Base-by-base conservation (phyloP, 129 eudicot species). In the Escallonia rubra region DNA sequence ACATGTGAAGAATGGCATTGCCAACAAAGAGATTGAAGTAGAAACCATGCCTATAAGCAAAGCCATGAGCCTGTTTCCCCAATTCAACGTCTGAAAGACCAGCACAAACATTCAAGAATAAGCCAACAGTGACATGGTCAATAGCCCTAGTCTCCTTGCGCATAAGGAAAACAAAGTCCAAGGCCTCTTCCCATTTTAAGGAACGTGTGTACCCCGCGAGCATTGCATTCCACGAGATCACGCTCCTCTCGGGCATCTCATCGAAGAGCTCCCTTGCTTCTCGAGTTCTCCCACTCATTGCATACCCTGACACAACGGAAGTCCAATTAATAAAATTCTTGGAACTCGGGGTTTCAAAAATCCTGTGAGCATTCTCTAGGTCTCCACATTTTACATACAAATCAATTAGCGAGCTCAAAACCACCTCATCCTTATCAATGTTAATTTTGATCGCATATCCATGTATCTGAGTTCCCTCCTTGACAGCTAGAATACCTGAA, bases 141-240 rank as follows among this genome's bases (percentile, higher is more conserved):
- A 82, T 63, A 10, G 49, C 59, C 3, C 45, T 55, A 62, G 72
- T 74, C 13, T 75, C 78, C 50, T 64, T 72, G 10, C 64, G 43
- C 75, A 87, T 76, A 48, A 79, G 58, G 57, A 68, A 46, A 49
- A 84, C 43, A 43, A 92, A 78, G 41, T 82, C 83, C 59, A 92
- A 54, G 43, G 98, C 96, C n/a, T 84, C 78, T n/a, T 82, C 91
- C 86, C 89, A 86, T 59, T 73, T 73, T 6, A 60, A 55, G 49
- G 43, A 69, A n/a, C 58, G 79, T 0, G 79, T 83, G 72, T 89
- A 89, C n/a, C 98, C 98, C 4, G 83, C 77, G 68, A 92, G 57
- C 96, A 92, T 92, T 11, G 93, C 83, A 54, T 92, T 92, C 90
- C 92, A 92, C 41, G 96, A 88, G 49, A 92, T 69, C 3, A 86